Evolutionary conservation across 495 filamentous ascomycete genomes (phyloP).

Genomic region (Aspergillus bridgeri): DNA sequence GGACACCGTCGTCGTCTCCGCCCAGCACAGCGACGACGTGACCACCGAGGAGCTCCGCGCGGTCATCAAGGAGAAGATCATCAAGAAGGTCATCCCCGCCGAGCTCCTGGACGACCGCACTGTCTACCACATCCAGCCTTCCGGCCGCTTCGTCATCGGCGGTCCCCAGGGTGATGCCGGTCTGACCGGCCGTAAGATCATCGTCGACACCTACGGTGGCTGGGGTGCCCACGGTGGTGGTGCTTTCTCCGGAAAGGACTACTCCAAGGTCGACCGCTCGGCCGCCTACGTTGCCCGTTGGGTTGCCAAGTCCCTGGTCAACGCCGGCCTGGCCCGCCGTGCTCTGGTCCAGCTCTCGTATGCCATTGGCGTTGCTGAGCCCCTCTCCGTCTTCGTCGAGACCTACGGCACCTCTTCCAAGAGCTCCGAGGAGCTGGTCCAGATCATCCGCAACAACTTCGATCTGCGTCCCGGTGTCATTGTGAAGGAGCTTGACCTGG

Average conservation of each 20-base stretch:
- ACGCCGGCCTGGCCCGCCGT: conserved; percentile 83
- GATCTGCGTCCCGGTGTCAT: conserved; percentile 97
- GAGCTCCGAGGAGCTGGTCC: conserved; percentile 84
- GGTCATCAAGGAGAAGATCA: conserved; percentile 96
- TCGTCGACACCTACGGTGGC: conserved; percentile 99
- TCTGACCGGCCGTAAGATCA: conserved; percentile 99
- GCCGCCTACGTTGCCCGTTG: conserved; percentile 96
- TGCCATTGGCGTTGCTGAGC: conserved; percentile 97
- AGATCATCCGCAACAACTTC: conserved; percentile 93
- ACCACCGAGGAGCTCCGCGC: conserved; percentile 89
- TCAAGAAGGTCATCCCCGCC: conserved; percentile 87
- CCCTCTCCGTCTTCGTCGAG: conserved; percentile 75
- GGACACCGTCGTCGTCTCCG: conserved; percentile 94
- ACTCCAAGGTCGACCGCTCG: conserved; percentile 99
- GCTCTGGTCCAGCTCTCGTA: conserved; percentile 96
- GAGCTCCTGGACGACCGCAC: conserved; percentile 90
- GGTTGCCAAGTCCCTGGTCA: conserved; percentile 97
- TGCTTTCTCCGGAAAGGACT: conserved; percentile 99
- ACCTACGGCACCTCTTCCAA: conserved; percentile 66
- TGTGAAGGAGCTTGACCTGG: conserved; percentile 92
- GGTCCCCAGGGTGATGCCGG: conserved; percentile 98
- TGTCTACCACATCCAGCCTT: conserved; percentile 97
- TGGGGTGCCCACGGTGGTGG: conserved; percentile 99
- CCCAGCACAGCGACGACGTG: conserved; percentile 88
- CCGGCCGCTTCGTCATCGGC: conserved; percentile 97